These are phyloP conservation scores for Cladosporium austrohemisphaericum DNA, from an alignment of 2,329 filamentous ascomycete genomes.

Conservation along the genomic window DNA sequence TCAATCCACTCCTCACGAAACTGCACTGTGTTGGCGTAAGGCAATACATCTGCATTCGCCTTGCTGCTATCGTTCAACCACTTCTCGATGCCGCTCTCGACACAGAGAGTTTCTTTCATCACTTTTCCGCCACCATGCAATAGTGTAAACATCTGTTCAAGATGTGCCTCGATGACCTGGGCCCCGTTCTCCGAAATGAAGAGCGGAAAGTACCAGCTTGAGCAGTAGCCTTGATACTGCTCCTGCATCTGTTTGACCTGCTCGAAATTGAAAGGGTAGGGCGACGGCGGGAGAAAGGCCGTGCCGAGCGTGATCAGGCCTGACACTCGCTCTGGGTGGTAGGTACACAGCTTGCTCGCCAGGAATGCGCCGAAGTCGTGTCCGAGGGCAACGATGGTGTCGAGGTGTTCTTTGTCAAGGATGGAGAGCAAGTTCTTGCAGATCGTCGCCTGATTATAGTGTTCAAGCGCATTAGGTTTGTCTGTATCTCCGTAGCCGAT, in stretches of 20 bases:
- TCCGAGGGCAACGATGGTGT: slow-evolving; percentile 40
- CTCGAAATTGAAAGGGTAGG: slow-evolving; percentile 37
- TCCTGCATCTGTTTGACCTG: slow-evolving; percentile 31
- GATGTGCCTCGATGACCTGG: slow-evolving; percentile 29
- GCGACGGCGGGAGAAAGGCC: slow-evolving; percentile 37
- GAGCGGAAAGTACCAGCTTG: slow-evolving; percentile 44
- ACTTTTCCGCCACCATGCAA: slow-evolving; percentile 20
- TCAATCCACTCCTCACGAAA: slow-evolving; percentile 35
- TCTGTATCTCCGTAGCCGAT: slow-evolving; percentile 36
- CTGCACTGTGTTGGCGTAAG: slow-evolving; percentile 30
- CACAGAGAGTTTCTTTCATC: slow-evolving; percentile 36
- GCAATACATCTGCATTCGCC: slow-evolving; percentile 23
- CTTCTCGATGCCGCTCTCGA: slow-evolving; percentile 33
- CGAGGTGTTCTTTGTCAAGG: slow-evolving; percentile 35
- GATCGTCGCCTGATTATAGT: slow-evolving; percentile 35
- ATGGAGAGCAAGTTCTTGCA: slow-evolving; percentile 38
- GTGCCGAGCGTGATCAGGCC: slow-evolving; percentile 44
- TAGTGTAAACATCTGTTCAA: slow-evolving; percentile 17
- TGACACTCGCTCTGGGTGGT: slow-evolving; percentile 37
- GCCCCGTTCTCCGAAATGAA: slow-evolving; percentile 40
- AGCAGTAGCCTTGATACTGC: slow-evolving; percentile 35
- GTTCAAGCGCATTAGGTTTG: slow-evolving; percentile 36
- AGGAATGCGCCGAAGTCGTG: slow-evolving; percentile 49
- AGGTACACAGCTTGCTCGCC: slow-evolving; percentile 42
- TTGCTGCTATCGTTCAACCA: slow-evolving; percentile 17